phyloP scores from a whole-genome alignment of 2,329 filamentous ascomycete species.

The Penicillium sp. region DNA sequence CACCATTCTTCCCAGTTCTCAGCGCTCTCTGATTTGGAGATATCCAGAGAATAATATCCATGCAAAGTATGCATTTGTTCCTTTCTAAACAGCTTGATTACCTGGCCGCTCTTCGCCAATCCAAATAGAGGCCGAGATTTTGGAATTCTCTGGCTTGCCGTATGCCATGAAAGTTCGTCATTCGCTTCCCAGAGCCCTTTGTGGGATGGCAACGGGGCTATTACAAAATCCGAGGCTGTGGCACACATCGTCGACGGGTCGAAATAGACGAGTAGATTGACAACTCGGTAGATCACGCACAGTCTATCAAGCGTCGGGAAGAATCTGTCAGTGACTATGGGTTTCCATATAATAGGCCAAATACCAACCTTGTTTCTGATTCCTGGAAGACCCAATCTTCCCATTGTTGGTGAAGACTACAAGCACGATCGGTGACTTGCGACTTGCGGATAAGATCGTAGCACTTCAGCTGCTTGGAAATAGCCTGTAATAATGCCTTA shows the following conservation, averaged over 20 bases:
- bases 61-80: neutral
- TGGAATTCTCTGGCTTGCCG: slow-evolving; percentile 30
- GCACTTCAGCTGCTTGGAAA: neutral
- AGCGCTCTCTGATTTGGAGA: slow-evolving; percentile 14
- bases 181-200: slow-evolving; percentile 50
- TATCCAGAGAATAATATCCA: slow-evolving; percentile 8
- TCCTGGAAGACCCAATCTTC: slow-evolving; percentile 47
- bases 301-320: slow-evolving; percentile 30
- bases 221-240: slow-evolving; percentile 36
- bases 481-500: neutral
- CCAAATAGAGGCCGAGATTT: slow-evolving; percentile 2
- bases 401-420: slow-evolving; percentile 33
- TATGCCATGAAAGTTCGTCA: slow-evolving; percentile 38
- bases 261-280: slow-evolving; percentile 49
- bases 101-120: slow-evolving; percentile 2
- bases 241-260: slow-evolving; percentile 43
- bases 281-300: slow-evolving; percentile 41
- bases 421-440: neutral
- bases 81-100: neutral
- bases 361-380: slow-evolving; percentile 31
- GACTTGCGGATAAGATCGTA: slow-evolving; percentile 12
- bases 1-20: slow-evolving; percentile 50
- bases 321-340: neutral
- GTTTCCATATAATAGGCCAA: too few species aligned
- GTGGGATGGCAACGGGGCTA: slow-evolving; percentile 47